Evolutionary conservation across 805 yeast genomes (phyloP).

Genomic region (Candida lessepsii): DNA sequence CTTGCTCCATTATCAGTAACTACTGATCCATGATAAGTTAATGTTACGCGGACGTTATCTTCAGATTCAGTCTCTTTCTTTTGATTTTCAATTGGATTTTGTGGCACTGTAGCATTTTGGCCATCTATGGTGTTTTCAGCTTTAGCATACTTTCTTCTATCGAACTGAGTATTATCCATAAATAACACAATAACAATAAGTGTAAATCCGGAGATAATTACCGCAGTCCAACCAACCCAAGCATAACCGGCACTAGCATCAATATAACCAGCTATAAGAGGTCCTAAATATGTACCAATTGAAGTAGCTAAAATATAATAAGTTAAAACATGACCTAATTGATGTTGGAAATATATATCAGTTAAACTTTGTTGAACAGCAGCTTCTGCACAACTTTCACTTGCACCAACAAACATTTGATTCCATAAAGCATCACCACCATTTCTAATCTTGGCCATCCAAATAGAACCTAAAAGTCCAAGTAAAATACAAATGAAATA

Average conservation of each 20-base stretch:
- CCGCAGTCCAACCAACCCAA: conserved; percentile 53
- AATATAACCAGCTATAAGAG: conserved; percentile 59
- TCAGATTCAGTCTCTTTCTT: conserved; percentile 10
- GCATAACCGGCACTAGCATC: conserved; percentile 49
- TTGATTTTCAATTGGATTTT: not conserved
- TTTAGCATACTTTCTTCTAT: conserved; percentile 24
- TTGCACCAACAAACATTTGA: conserved; percentile 42
- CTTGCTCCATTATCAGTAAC: conserved; percentile 24
- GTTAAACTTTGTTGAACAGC: conserved; percentile 39
- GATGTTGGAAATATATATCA: conserved; percentile 40
- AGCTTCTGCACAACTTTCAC: conserved; percentile 45
- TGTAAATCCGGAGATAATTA: conserved; percentile 43
- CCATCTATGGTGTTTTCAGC: conserved; percentile 2
- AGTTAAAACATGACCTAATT: conserved; percentile 49
- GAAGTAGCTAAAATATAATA: conserved; percentile 55
- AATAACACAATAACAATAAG: conserved; percentile 40
- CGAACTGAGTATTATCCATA: conserved; percentile 57
- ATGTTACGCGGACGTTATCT: conserved; percentile 8
- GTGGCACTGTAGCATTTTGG: too few species aligned
- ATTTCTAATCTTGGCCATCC: conserved; percentile 38
- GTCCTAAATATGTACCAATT: conserved; percentile 55
- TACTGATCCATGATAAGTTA: conserved; percentile 45
- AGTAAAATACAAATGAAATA: conserved; percentile 40
- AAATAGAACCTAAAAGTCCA: conserved; percentile 43
- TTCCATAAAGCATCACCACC: conserved; percentile 47